Evolutionary conservation across 768 basidiomycete species (phyloP).

Genomic region (Chiua virens): DNA sequence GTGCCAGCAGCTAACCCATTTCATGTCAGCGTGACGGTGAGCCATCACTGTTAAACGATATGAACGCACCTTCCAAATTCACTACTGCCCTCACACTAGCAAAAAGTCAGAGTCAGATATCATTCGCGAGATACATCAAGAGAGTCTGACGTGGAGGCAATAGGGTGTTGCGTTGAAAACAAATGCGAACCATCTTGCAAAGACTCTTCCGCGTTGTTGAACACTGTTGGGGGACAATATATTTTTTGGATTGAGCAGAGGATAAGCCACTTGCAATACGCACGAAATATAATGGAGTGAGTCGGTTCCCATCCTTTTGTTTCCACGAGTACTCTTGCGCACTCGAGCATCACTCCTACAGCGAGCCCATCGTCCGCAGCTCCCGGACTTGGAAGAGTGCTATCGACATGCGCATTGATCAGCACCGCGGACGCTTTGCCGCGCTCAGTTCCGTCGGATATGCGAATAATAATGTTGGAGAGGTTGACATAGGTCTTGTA

Average conservation of each 20-base stretch:
- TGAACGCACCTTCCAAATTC: slow-evolving; percentile 76
- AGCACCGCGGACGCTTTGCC: slow-evolving; percentile 83
- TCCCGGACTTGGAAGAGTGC: slow-evolving; percentile 85
- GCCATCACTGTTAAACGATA: not conserved
- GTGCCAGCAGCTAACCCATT: slow-evolving; percentile 70
- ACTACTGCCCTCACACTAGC: slow-evolving; percentile 78
- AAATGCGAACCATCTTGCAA: slow-evolving; percentile 94
- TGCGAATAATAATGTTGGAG: slow-evolving; percentile 85
- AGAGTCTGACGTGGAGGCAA: slow-evolving; percentile 59
- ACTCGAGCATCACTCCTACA: slow-evolving; percentile 91
- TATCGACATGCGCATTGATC: slow-evolving; percentile 88
- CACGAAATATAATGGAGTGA: slow-evolving; percentile 81
- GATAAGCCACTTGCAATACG: slow-evolving; percentile 27
- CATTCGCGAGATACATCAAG: slow-evolving; percentile 8
- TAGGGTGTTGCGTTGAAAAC: slow-evolving; percentile 86
- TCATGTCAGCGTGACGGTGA: slow-evolving; percentile 2
- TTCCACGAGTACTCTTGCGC: slow-evolving; percentile 69
- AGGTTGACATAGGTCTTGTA: slow-evolving; percentile 87
- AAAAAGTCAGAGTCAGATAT: not conserved
- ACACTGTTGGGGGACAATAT: slow-evolving; percentile 51
- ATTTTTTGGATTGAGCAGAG: not conserved
- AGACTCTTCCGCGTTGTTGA: slow-evolving; percentile 94
- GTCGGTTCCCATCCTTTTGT: slow-evolving; percentile 71
- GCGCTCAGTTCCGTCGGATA: slow-evolving; percentile 71
- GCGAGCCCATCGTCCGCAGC: slow-evolving; percentile 87